These are phyloP conservation scores for Entamoeba invadens DNA, from an alignment of 208 protist species.

Conservation along the genomic window DNA sequence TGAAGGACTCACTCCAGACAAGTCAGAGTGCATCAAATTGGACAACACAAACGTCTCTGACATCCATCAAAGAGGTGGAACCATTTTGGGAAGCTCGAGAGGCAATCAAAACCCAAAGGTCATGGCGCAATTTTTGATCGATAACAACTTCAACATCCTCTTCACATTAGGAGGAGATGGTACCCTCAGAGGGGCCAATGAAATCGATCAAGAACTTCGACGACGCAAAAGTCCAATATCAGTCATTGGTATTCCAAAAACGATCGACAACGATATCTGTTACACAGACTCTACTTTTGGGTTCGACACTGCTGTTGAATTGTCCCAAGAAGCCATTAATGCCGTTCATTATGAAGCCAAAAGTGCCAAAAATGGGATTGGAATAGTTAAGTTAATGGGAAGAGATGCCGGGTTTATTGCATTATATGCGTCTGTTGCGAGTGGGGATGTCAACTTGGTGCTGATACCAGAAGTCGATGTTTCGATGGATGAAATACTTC, in stretches of 20 bases:
- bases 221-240: neutral
- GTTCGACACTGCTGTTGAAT: neutral
- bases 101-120: neutral
- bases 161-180: neutral
- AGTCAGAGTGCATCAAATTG: neutral
- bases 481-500: neutral
- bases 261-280: neutral
- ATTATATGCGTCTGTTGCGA: neutral
- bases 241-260: slow-evolving; percentile 2
- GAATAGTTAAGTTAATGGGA: neutral
- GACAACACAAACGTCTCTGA: neutral
- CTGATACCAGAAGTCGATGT: neutral
- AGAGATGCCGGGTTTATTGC: neutral
- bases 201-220: neutral
- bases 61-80: neutral
- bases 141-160: neutral
- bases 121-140: neutral
- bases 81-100: neutral
- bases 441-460: neutral
- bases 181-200: neutral
- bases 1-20: neutral
- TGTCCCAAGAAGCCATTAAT: neutral
- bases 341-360: neutral
- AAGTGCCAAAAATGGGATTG: neutral
- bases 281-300: neutral